Evolutionary conservation across 2,329 filamentous ascomycete genomes (phyloP), one percentile per base, ranked within the genome.

Genomic region (Trichoderma simmonsii): DNA sequence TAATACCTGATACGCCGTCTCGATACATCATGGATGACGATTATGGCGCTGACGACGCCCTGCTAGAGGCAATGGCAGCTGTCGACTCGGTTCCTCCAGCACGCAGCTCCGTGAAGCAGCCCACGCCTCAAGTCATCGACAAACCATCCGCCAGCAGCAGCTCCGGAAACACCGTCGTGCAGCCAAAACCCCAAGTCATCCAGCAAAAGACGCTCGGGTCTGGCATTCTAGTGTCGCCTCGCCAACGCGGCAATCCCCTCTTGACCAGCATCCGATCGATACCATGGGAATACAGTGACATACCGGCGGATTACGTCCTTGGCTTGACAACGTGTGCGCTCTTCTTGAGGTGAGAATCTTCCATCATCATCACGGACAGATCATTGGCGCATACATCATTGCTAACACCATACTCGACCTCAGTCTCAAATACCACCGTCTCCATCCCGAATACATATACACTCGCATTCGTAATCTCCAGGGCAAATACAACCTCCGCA

Each of bases 401-500:
- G 36, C 71, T 75, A 21, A 75, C 39, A 2, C 11, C 2, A 9
- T 34, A 21, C n/a, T 61, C n/a, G n/a, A 18, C 48, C 4, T 28
- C 71, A 87, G 93, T 62, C 88, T 99, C 70, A 99, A 98, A 82
- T 99, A 99, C 82, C 96, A 99, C 82, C 93, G 95, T 32, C 87
- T 99, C 67, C 96, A 99, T 79, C 96, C 96, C 1, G 96, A 99
- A 82, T 99, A 99, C 84, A 94, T 99, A 77, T 98, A 98, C 84
- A 94, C 92, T 28, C 92, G 96, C 71, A 97, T 99, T 76, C 91
- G 92, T 67, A 90, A 91, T 63, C 85, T 99, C 5, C 93, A 93
- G 66, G 93, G 93, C 65, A 93, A 93, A 82, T 98, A 97, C 83
- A 92, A 91, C 75, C 87, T 99, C 24, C 93, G 96, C 62, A 87